phyloP scores from a whole-genome alignment of 257 asterid species.

The Knoxia roxburghii region DNA sequence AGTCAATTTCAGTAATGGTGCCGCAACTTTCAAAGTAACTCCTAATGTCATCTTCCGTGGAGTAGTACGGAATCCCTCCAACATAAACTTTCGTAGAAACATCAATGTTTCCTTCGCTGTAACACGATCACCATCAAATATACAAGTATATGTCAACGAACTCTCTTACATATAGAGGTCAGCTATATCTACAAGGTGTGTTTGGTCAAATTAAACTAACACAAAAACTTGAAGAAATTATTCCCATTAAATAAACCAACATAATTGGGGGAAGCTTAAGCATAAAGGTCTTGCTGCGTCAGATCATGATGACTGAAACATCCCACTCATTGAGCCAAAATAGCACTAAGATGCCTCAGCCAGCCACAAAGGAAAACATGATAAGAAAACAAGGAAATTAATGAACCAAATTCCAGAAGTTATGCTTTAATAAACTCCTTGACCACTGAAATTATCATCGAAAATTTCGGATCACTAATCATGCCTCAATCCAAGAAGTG shows the following conservation, averaged over 20 bases:
- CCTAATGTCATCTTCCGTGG: slow-evolving; percentile 88
- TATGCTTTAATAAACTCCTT: neutral
- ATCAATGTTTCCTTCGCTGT: slow-evolving; percentile 41
- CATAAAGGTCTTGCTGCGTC: neutral
- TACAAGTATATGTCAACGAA: neutral
- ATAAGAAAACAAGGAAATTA: neutral
- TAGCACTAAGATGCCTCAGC: neutral
- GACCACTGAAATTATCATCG: neutral
- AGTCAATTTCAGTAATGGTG: slow-evolving; percentile 69
- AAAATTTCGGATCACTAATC: neutral
- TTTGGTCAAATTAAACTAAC: neutral
- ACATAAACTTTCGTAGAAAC: slow-evolving; percentile 61
- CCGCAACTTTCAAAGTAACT: slow-evolving; percentile 95
- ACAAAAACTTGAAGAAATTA: neutral
- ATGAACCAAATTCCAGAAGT: neutral
- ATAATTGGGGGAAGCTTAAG: neutral
- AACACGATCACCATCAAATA: slow-evolving; percentile 13
- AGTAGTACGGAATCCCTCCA: slow-evolving; percentile 97
- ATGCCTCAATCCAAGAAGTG: neutral
- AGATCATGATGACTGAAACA: neutral
- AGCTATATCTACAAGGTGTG: neutral
- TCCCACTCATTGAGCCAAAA: neutral
- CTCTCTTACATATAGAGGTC: neutral
- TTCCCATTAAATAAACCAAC: neutral
- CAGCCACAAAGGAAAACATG: no score